Evolutionary conservation across 2,329 filamentous ascomycete species (phyloP), one percentile per base, ranked within the genome.

Genomic region (Cladosporium sp.): DNA sequence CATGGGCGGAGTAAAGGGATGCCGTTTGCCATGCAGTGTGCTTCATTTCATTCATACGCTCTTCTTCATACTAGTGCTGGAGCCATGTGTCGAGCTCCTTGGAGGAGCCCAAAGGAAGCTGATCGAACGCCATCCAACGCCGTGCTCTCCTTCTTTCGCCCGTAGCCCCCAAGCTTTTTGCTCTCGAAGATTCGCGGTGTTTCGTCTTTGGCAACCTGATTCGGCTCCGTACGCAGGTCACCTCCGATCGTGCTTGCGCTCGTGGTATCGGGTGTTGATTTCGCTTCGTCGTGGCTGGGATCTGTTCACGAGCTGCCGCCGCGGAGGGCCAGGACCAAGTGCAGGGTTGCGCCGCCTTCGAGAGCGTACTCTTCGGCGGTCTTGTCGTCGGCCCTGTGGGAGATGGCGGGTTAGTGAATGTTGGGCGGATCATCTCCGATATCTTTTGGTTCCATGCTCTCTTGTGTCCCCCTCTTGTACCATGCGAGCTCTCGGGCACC

Each of bases 321-420:
- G 77, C 95, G 88, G 67, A 99, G 88, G 51, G 95, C 96, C 71
- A 99, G 89, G 60, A 99, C 95, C 76, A 99, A 84, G 85, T 99
- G 95, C 72, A 99, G 85, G 39, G 94, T 99, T 68, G 93, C 92
- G 66, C 95, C 95, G 64, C 92, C 92, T 78, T 95, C 91, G 68
- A 99, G 91, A 70, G 87, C 88, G 79, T 98, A 98, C 74, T 98
- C 94, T 63, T 85, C 83, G 7, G 95, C 94, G 13, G 92, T 94
- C 81, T 97, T 97, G 74, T 98, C 94, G 77, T 99, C 95, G 76
- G 89, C 88, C 93, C 94, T 98, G 49, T 30, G 8, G 49, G 26
- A 32, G 30, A 28, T 5, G 16, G 11, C 3, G 8, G 18, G 39
- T 46, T 21, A 46, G n/a, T 46, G 39, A 1, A 4, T 21, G 39